Base-by-base conservation (phyloP, 306 rosid species). In the Oemleria cerasiformis region DNA sequence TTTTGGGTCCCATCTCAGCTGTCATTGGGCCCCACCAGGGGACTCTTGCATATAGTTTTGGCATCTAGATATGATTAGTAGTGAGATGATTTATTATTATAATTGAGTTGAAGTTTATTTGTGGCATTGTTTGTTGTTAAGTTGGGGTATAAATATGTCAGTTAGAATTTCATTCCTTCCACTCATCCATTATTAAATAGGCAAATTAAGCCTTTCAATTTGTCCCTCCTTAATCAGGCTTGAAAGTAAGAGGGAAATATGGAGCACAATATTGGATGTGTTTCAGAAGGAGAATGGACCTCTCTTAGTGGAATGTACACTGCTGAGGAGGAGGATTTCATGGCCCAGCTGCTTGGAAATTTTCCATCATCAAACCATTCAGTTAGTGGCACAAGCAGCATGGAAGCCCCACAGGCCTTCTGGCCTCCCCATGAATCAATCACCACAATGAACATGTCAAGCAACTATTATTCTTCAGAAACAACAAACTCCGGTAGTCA, bases 271-370 rank as follows among this genome's bases (percentile, higher is more conserved):
- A 68, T 50, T 38, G 81, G 81, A 79, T 70, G 43, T 44, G 59
- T 54, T 55, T 57, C 67, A 6, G 79, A 77, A 64, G 83, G 81
- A 68, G 79, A 84, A 68, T 81, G 85, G 85, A 73, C 75, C 72
- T 80, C 83, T 42, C 66, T 77, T 14, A 81, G 81, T 38, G 83
- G 81, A 48, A 42, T 41, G n/a, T 75, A 58, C 74, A 73, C 63
- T 14, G 77, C 85, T 40, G 81, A 84, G 72, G 88, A 75, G 40
- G 76, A 78, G 13, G 84, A 69, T 67, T 82, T 85, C 76, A 74
- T 85, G 80, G 73, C 84, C 63, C 79, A 62, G 56, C 44, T 85
- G 38, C 79, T 85, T 49, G 71, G 36, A 9, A 82, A 23, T 38
- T 56, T 45, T 48, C n/a, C n/a, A n/a, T n/a, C n/a, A n/a, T 55